phyloP scores from a whole-genome alignment of 2,329 filamentous ascomycete genomes.

The Diaporthe caulivora region DNA sequence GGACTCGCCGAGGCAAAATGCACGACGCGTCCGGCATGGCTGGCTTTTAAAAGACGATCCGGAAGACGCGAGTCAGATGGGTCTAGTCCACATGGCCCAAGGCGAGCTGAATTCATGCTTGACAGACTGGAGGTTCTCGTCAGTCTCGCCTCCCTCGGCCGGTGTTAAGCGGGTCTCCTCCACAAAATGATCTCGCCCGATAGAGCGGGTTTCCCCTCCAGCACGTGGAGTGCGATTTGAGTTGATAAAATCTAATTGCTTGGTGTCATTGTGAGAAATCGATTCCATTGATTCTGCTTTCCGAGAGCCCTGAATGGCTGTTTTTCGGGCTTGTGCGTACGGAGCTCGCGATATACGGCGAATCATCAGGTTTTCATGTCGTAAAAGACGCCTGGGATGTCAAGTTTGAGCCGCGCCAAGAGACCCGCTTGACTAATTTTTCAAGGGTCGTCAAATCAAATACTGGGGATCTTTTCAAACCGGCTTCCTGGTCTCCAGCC shows the following conservation, averaged over 20 bases:
- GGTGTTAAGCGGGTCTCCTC: slow-evolving; percentile 11
- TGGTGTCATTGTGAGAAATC: slow-evolving; percentile 27
- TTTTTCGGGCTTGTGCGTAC: slow-evolving; percentile 25
- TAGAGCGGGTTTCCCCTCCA: slow-evolving; percentile 16
- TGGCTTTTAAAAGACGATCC: slow-evolving; percentile 13
- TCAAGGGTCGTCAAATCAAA: slow-evolving; percentile 23
- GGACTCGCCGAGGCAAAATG: not conserved
- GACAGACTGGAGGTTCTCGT: slow-evolving; percentile 9
- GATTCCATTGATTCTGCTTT: not conserved
- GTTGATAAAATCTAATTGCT: slow-evolving; percentile 23
- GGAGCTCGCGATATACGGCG: slow-evolving; percentile 12
- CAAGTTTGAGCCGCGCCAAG: slow-evolving; percentile 26
- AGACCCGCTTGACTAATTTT: slow-evolving; percentile 30
- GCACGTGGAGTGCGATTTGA: not conserved
- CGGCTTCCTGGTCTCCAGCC: slow-evolving; percentile 8
- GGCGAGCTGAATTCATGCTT: slow-evolving; percentile 16
- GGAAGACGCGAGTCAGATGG: slow-evolving; percentile 26
- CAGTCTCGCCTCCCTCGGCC: slow-evolving; percentile 21
- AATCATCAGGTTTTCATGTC: slow-evolving; percentile 26
- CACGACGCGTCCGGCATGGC: slow-evolving; percentile 15
- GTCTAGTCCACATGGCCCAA: slow-evolving; percentile 16
- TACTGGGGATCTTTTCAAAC: not conserved
- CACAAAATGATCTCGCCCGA: slow-evolving; percentile 28
- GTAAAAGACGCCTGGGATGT: slow-evolving; percentile 27
- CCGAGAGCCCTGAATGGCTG: not conserved